Conservation (phyloP, 768 basidiomycete genomes). For the Udeniomyces megalosporus region DNA sequence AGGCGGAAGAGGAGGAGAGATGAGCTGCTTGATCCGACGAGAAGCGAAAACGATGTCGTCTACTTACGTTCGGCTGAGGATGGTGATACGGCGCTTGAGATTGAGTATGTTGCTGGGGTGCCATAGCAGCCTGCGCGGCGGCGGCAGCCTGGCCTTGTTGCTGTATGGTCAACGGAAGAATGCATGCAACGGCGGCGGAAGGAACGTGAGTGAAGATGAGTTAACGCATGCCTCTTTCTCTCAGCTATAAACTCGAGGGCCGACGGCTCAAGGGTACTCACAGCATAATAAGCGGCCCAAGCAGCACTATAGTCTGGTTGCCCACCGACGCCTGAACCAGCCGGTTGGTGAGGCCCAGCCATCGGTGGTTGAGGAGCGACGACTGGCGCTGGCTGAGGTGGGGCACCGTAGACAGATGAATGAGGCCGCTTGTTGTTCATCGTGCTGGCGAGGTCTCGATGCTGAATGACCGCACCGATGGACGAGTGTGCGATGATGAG, state of each 20-base stretch:
- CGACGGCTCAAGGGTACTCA: no score
- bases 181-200: no score
- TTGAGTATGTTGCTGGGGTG: neutral
- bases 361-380: neutral
- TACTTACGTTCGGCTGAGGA: no score
- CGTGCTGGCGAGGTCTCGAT: neutral
- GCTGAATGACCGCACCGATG: no score
- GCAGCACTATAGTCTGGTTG: slow-evolving; percentile 4
- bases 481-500: no score
- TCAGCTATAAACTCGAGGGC: no score
- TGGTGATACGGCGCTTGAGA: neutral
- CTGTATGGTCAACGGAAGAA: no score
- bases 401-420: slow-evolving; percentile 3
- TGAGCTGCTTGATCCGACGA: no score
- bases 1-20: no score
- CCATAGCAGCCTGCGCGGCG: neutral
- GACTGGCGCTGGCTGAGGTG: neutral
- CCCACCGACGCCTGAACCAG: neutral
- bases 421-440: slow-evolving; percentile 9
- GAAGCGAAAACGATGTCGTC: no score
- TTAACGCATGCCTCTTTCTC: no score
- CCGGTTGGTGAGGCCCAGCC: neutral
- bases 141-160: slow-evolving; percentile 5
- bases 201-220: no score
- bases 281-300: slow-evolving; percentile 7